A percentile compares a stretch with the other conserved stretches of the same genome.
Evolutionary conservation across 305 asterid species (phyloP).

Genomic region (Euphrasia arctica): DNA sequence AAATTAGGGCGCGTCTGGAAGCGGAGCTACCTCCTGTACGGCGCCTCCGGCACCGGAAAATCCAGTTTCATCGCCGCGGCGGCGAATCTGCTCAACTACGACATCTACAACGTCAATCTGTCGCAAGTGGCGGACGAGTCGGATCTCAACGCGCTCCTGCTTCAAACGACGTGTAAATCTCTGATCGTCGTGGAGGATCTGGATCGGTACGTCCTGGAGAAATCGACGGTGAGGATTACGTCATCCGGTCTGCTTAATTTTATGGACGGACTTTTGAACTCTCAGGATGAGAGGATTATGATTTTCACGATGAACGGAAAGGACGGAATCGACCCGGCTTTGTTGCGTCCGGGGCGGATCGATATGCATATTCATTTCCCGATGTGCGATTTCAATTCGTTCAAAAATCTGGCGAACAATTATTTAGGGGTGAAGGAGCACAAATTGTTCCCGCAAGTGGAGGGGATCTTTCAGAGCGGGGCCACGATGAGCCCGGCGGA

Average conservation of each 20-base stretch:
- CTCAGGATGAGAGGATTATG: slow-evolving; percentile 59
- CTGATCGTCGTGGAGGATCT: slow-evolving; percentile 64
- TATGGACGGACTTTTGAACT: slow-evolving; percentile 69
- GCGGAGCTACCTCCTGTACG: slow-evolving; percentile 71
- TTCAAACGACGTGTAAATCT: slow-evolving; percentile 51
- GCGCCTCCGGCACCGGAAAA: slow-evolving; percentile 86
- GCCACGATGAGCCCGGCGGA: slow-evolving; percentile 58
- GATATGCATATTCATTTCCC: slow-evolving; percentile 70
- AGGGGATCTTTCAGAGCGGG: slow-evolving; percentile 48
- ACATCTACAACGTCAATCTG: slow-evolving; percentile 57
- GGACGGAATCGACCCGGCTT: slow-evolving; percentile 51
- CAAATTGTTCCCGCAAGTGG: slow-evolving; percentile 50
- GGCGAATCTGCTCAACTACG: slow-evolving; percentile 58
- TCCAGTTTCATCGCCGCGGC: slow-evolving; percentile 71
- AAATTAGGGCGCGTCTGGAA: slow-evolving; percentile 76
- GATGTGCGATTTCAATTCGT: slow-evolving; percentile 60
- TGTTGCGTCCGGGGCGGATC: slow-evolving; percentile 73
- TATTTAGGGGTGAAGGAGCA: slow-evolving; percentile 53
- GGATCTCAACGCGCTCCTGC: slow-evolving; percentile 52
- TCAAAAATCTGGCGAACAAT: slow-evolving; percentile 42
- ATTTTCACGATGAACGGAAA: slow-evolving; percentile 64
- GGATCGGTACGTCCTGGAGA: slow-evolving; percentile 43
- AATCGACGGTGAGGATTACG: slow-evolving; percentile 31
- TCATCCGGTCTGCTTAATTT: slow-evolving; percentile 60
- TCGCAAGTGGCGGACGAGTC: slow-evolving; percentile 50